phyloP scores from a whole-genome alignment of 1,284 basidiomycete species.

The Fomitopsis palustris region DNA sequence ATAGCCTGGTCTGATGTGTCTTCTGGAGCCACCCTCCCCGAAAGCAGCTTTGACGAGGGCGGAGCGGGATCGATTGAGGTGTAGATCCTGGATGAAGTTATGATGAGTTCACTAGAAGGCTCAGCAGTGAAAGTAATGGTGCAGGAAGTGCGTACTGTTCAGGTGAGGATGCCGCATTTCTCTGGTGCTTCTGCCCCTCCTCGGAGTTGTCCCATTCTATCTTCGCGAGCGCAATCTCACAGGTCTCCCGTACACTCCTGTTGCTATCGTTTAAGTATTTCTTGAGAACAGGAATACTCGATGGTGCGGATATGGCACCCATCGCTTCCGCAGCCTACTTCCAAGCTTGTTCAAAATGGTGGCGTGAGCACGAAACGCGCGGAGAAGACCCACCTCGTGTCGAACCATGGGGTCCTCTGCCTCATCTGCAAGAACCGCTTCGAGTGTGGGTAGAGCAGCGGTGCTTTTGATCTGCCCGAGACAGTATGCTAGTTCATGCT shows the following conservation, averaged over 20 bases:
- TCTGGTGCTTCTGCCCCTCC: constrained; percentile 52
- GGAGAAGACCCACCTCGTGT: constrained; percentile 70
- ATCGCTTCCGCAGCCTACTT: constrained; percentile 93
- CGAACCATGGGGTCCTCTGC: constrained; percentile 95
- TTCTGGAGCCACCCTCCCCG: constrained; percentile 46
- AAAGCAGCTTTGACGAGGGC: constrained; percentile 59
- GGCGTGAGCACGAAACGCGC: not conserved
- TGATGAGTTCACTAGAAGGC: no score
- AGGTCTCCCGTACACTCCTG: constrained; percentile 90
- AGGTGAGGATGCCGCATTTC: constrained; percentile 29
- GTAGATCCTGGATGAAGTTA: constrained; percentile 47
- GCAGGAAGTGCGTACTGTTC: constrained; percentile 25
- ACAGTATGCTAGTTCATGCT: constrained; percentile 97
- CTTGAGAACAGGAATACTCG: constrained; percentile 69
- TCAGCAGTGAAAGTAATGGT: not conserved
- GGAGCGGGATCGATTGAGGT: constrained; percentile 97
- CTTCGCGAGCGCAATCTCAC: constrained; percentile 95
- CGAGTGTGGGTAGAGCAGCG: constrained; percentile 78
- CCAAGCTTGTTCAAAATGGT: not conserved
- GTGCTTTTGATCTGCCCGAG: constrained; percentile 86
- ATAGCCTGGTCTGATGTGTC: constrained; percentile 48
- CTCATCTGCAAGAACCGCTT: constrained; percentile 67
- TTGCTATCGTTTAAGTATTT: constrained; percentile 76
- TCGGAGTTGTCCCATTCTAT: constrained; percentile 90
- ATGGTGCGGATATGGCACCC: constrained; percentile 82